Evolutionary conservation across 352 stramenopile genomes (phyloP), one percentile per base, ranked within the genome.

Genomic region (Phytopythium delawarense): DNA sequence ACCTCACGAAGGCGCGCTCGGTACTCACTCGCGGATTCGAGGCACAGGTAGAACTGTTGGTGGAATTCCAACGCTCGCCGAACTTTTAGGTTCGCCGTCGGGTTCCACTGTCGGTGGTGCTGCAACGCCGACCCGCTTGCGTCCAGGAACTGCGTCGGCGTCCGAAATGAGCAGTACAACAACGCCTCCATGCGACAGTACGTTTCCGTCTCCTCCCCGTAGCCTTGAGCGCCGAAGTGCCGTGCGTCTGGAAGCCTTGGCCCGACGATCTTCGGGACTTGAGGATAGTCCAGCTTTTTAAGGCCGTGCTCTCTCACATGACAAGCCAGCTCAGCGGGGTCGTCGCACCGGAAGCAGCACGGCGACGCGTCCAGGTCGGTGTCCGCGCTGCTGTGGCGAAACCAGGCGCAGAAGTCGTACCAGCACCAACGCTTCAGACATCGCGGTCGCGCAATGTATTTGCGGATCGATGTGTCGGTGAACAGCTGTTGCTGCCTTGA

Each of bases 321-420:
- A 1, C 13, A 9, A 4, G 7, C 32, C 5, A 37, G 32, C 9
- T 37, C 32, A 9, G 32, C 32, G 32, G 5, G 5, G 32, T 37
- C 32, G 32, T 37, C 32, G 32, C 32, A 9, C 32, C 32, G 32
- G 32, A 37, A 37, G 32, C 32, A 9, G 9, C 32, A 37, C 32
- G 32, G 32, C 9, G 32, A 37, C 5, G 32, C 32, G 4, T 37
- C 32, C 4, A 37, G 32, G 32, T 9, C 13, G 12, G 12, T 18
- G 37, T 18, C 12, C 9, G 4, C 13, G 12, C 13, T 4, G 12
- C 12, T 44, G 37, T 18, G 8, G 37, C 28, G 35, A 23, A 69
- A 67, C 56, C 67, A 68, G 12, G 46, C 57, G n/a, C 60, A 68
- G 34, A 61, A 71, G 18, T 75, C 64, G 20, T 71, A 75, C 61